Conservation (phyloP, 148 eudicot species). For the Nepenthes mirabilis region DNA sequence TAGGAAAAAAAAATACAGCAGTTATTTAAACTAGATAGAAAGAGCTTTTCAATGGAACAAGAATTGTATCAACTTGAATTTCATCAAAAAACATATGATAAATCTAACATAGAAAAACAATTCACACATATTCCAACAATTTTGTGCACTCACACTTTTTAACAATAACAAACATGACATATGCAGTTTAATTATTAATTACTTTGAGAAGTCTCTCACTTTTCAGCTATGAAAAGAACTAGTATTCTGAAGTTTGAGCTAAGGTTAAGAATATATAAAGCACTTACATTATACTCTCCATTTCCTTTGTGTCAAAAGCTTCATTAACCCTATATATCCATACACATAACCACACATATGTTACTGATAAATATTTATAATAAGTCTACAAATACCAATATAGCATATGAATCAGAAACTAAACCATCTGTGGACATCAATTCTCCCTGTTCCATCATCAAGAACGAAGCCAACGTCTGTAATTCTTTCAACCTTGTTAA, state of each 20-base stretch:
- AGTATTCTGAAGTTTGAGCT: background rate
- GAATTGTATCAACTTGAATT: too few species aligned
- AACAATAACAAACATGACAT: too few species aligned
- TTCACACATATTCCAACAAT: too few species aligned
- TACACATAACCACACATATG: background rate
- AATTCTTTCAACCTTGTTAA: conserved; percentile 52
- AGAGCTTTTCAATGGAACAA: too few species aligned
- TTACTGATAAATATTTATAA: background rate
- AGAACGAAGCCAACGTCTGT: conserved; percentile 63
- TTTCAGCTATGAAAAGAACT: background rate
- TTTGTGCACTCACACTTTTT: too few species aligned
- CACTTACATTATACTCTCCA: conserved; percentile 47
- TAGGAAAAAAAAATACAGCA: too few species aligned
- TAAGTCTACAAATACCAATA: background rate
- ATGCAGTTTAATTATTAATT: too few species aligned
- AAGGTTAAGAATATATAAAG: background rate
- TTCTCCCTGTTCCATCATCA: conserved; percentile 86
- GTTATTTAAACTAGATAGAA: too few species aligned
- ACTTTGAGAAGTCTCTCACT: background rate
- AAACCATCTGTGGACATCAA: conserved; percentile 81
- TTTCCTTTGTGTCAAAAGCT: conserved; percentile 47
- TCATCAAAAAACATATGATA: too few species aligned
- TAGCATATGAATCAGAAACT: conserved; percentile 1
- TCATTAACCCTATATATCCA: conserved; percentile 54
- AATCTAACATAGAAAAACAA: too few species aligned